Evolutionary conservation across 83 land plant genomes (phyloP), one percentile per base, ranked within the genome.

Genomic region (Larix sibirica): DNA sequence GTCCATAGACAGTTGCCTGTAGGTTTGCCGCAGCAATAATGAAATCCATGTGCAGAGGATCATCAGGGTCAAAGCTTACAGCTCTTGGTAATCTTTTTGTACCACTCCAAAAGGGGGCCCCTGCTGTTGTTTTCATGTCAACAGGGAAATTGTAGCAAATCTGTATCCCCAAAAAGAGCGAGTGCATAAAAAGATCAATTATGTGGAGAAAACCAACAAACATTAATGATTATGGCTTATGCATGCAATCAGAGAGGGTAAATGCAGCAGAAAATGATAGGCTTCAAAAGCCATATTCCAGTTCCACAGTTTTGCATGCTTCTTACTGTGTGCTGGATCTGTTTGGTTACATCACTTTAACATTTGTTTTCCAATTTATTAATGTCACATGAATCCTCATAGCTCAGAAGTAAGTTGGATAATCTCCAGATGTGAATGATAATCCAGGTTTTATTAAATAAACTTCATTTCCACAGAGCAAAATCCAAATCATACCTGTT

Each of bases 51-150:
- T 90, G 91, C 64, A 90, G 61, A 24, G 87, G 74, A 50, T 88
- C 83, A 44, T 71, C 26, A 38, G 83, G 77, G 81, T 90, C 83
- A 78, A 90, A 90, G 12, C 67, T 77, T 17, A 90, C 14, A 36
- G 91, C 85, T 44, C 83, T 81, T 56, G 91, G 91, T 33, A 80
- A 64, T 38, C 91, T 80, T 77, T 90, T 90, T 17, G 91, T 90
- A 68, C 91, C 91, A 81, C 91, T 90, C 91, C 91, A 90, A 79
- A 90, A 90, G 13, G 88, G 90, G 8, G 90, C 85, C 62, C 90
- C 90, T 18, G 90, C 90, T 60, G 90, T 81, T 31, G 91, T 90
- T 60, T 62, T 83, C 91, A 90, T 90, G 64, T 86, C 91, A 23
- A 82, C 79, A 20, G 91, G 91, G 54, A 90, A 90, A 75, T 87